Conservation (phyloP, 345 rosid genomes). For the Lumnitzera littorea region DNA sequence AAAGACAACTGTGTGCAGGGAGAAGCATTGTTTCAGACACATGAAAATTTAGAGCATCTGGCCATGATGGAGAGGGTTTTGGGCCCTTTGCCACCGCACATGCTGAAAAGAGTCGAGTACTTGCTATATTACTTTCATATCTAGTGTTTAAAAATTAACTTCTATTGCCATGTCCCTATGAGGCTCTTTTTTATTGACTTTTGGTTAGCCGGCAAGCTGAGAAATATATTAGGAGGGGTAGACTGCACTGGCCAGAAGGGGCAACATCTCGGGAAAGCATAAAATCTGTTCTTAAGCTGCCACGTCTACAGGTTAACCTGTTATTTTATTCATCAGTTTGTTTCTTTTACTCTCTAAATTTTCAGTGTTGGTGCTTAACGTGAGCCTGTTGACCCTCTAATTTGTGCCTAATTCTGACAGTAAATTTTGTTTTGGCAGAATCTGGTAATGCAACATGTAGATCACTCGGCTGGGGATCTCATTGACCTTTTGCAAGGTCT, state of each 20-base stretch:
- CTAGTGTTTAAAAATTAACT: too few species aligned
- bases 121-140: constrained; percentile 11
- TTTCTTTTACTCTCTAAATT: neutral
- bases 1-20: constrained; percentile 30
- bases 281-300: constrained; percentile 48
- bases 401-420: neutral
- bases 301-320: constrained; percentile 49
- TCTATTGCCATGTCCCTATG: neutral
- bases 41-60: constrained; percentile 63
- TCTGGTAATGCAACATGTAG: constrained; percentile 60
- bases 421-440: constrained; percentile 28
- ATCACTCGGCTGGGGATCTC: constrained; percentile 63
- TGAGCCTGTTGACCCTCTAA: constrained; percentile 1
- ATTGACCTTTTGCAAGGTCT: constrained; percentile 63
- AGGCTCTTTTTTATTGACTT: neutral
- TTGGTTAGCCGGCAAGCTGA: constrained; percentile 50
- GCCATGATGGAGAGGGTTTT: constrained; percentile 78
- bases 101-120: constrained; percentile 52
- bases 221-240: constrained; percentile 50
- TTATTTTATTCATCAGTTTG: neutral
- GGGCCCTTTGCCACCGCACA: constrained; percentile 57
- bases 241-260: constrained; percentile 65
- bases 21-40: constrained; percentile 70
- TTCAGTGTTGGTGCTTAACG: neutral
- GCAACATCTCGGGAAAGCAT: constrained; percentile 63